Base-by-base conservation (phyloP, 257 asterid species). In the Ilex asprella region DNA sequence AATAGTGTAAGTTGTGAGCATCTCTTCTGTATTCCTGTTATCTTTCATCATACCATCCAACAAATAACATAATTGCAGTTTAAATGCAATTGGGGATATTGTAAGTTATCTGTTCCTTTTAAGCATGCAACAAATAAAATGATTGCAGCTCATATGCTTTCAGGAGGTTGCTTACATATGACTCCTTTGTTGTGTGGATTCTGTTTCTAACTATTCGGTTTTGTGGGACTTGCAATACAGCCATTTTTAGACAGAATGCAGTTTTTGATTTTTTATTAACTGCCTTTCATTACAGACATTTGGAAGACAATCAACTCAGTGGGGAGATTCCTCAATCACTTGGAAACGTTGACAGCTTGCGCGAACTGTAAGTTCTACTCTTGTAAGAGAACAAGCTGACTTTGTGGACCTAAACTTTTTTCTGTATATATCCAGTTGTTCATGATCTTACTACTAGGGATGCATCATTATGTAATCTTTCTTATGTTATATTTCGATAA, bases 261-360 rank as follows among this genome's bases (percentile, higher is more conserved):
- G 27, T 44, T 60, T 62, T 30, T 51, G 46, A 30, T 54, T 39
- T 31, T 65, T 35, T 55, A 31, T 44, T 31, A 55, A 49, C 41
- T 29, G 50, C 64, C 54, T 64, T 66, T 51, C 39, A 54, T 62
- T 54, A 62, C 88, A 92, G 99, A 84, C 94, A 89, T 82, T 76
- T 92, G 80, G 85, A 85, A 70, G 81, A 85, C 84, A 92, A 92
- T 70, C 74, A 59, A 52, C 79, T 92, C 11, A 58, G 80, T 65
- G 97, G 97, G 65, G 64, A 55, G 16, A 89, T 92, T 59, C 91
- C 94, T 12, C 75, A 77, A 58, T 79, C 89, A 41, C 79, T 92
- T 14, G 94, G 89, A 72, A 71, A 69, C 78, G 55, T 66, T 15
- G 70, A 43, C 29, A 76, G 32, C 62, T 69, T 92, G 73, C 77